phyloP scores from a whole-genome alignment of 352 stramenopile species.

The Lagenidium giganteum region DNA sequence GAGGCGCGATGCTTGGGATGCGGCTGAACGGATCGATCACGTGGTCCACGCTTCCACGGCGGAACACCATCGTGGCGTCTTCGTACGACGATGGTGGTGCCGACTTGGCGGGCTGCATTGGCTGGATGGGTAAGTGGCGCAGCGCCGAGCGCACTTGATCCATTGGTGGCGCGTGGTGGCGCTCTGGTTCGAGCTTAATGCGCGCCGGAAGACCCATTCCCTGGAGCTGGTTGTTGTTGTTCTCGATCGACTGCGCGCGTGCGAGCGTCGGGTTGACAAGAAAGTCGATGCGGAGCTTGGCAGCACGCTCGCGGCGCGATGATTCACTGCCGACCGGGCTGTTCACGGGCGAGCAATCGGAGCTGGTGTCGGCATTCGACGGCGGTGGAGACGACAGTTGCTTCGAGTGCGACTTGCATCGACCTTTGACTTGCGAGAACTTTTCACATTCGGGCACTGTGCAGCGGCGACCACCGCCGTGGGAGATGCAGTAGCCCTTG shows the following conservation, averaged over 20 bases:
- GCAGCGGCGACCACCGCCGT: constrained; percentile 72
- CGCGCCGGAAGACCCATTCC: constrained; percentile 7
- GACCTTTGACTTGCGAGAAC: constrained; percentile 85
- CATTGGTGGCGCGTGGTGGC: too few relatives aligned
- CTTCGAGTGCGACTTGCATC: constrained; percentile 85
- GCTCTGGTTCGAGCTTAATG: constrained; percentile 7
- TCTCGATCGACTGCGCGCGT: constrained; percentile 1
- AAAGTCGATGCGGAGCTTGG: constrained; percentile 59
- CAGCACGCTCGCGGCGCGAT: constrained; percentile 21
- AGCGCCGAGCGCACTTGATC: too few relatives aligned
- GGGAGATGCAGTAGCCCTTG: constrained; percentile 79
- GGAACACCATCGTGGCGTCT: background rate
- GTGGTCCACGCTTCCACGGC: background rate
- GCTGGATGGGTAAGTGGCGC: too few relatives aligned
- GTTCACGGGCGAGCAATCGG: constrained; percentile 21
- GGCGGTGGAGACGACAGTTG: constrained; percentile 27
- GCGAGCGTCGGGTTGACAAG: constrained; percentile 34
- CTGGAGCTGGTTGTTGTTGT: constrained; percentile 1
- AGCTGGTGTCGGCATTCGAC: background rate
- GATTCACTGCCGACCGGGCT: constrained; percentile 11
- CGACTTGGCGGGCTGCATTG: too few relatives aligned
- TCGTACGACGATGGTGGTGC: constrained; percentile 7
- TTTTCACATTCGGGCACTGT: constrained; percentile 74
- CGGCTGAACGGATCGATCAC: constrained; percentile 11
- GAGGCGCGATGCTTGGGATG: constrained; percentile 6